These are phyloP conservation scores for Vanilla planifolia DNA, from an alignment of 106 monocot species.

Conservation along the genomic window DNA sequence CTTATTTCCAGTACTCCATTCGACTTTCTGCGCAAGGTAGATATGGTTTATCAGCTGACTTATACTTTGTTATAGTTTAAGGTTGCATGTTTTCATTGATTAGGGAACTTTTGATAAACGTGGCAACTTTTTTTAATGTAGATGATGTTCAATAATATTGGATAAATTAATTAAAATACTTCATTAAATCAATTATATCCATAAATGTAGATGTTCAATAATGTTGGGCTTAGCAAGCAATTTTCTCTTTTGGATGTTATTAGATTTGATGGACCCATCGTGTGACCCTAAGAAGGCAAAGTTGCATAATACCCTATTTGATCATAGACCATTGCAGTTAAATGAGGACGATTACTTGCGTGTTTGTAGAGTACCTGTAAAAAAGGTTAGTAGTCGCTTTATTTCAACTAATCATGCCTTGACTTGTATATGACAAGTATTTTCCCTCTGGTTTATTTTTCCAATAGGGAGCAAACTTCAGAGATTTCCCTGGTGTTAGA, in stretches of 20 bases:
- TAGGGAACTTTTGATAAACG: too few species aligned
- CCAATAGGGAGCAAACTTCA: slow-evolving; percentile 21
- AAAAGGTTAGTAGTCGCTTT: slow-evolving; percentile 5
- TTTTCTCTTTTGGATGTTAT: too few species aligned
- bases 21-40: slow-evolving; percentile 8
- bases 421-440: too few species aligned
- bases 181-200: too few species aligned
- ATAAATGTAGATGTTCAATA: too few species aligned
- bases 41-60: too few species aligned
- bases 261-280: not conserved
- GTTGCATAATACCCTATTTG: slow-evolving; percentile 5
- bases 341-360: slow-evolving; percentile 23
- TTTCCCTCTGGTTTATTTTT: not conserved
- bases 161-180: not conserved
- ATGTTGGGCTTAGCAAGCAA: too few species aligned
- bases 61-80: too few species aligned
- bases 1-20: slow-evolving; percentile 18
- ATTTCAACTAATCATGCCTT: not conserved
- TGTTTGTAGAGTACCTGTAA: slow-evolving; percentile 15
- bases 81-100: too few species aligned
- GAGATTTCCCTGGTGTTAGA: slow-evolving; percentile 16
- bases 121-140: too few species aligned
- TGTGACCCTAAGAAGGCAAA: not conserved
- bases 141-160: not conserved
- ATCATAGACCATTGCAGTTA: slow-evolving; percentile 18